A percentile compares a stretch with the other conserved stretches of the same genome.
Conservation (phyloP, 2,329 filamentous ascomycete species). For the Apiospora arundinis region DNA sequence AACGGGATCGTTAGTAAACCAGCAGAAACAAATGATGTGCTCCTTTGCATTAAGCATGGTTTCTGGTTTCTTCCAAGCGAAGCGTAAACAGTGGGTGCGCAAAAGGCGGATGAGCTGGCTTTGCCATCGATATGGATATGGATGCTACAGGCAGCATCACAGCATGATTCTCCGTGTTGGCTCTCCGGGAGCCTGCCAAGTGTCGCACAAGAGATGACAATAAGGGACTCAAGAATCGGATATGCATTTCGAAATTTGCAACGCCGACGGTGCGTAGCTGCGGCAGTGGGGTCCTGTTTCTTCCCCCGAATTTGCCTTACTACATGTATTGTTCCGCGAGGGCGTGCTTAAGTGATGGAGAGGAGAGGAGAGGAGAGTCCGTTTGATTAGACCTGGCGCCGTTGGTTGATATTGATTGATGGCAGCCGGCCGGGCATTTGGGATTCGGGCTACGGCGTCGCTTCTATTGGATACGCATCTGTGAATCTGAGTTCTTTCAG, state of each 20-base stretch:
- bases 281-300: background rate
- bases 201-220: background rate
- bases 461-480: background rate
- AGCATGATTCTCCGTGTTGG: background rate
- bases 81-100: background rate
- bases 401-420: conserved; percentile 9
- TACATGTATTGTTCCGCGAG: background rate
- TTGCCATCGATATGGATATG: background rate
- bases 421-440: background rate
- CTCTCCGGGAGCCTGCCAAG: background rate
- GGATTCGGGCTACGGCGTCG: background rate
- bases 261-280: background rate
- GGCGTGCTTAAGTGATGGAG: background rate
- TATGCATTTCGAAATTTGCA: conserved; percentile 2
- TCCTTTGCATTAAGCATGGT: conserved; percentile 1
- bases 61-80: background rate
- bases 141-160: background rate
- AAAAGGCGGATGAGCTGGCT: background rate
- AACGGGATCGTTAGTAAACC: background rate
- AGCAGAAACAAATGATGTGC: conserved; percentile 14
- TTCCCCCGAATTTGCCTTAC: conserved; percentile 1
- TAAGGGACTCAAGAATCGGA: background rate
- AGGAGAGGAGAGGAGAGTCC: background rate
- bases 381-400: conserved; percentile 1
- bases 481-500: background rate